Conservation (phyloP, 805 yeast species). For the Wickerhamomyces ciferrii region DNA sequence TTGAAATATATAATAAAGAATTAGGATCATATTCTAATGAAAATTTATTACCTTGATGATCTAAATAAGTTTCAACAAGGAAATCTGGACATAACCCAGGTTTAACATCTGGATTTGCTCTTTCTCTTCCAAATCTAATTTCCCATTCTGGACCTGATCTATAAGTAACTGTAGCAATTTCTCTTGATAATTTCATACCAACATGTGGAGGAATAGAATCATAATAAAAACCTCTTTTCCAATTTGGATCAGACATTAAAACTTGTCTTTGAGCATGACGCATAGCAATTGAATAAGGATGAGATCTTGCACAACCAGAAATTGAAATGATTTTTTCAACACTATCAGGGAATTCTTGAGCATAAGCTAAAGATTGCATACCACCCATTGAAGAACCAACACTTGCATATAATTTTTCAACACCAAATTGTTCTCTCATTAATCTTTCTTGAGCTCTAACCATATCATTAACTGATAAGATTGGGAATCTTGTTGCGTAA, state of each 20-base stretch:
- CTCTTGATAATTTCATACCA: constrained; percentile 92
- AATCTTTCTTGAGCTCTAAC: constrained; percentile 80
- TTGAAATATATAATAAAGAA: constrained; percentile 79
- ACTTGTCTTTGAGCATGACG: constrained; percentile 92
- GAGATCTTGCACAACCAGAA: constrained; percentile 90
- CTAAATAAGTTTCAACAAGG: constrained; percentile 85
- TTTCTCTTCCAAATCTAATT: constrained; percentile 79
- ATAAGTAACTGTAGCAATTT: constrained; percentile 90
- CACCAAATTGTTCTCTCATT: constrained; percentile 56
- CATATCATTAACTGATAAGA: constrained; percentile 84
- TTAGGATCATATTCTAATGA: constrained; percentile 89
- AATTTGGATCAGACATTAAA: constrained; percentile 89
- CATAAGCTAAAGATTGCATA: constrained; percentile 92
- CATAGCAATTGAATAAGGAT: constrained; percentile 91
- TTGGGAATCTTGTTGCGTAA: constrained; percentile 87
- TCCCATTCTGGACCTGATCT: constrained; percentile 98
- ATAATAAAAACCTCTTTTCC: constrained; percentile 89
- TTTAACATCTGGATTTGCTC: constrained; percentile 71
- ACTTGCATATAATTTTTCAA: constrained; percentile 63
- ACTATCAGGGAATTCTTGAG: constrained; percentile 72
- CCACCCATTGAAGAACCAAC: constrained; percentile 98
- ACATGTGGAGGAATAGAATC: constrained; percentile 81
- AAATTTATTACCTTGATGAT: constrained; percentile 93
- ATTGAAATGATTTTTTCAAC: constrained; percentile 75
- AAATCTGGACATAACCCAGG: constrained; percentile 95